Conservation (phyloP, 192 early-diverging fungal genomes). For the Coemansia sp. region DNA sequence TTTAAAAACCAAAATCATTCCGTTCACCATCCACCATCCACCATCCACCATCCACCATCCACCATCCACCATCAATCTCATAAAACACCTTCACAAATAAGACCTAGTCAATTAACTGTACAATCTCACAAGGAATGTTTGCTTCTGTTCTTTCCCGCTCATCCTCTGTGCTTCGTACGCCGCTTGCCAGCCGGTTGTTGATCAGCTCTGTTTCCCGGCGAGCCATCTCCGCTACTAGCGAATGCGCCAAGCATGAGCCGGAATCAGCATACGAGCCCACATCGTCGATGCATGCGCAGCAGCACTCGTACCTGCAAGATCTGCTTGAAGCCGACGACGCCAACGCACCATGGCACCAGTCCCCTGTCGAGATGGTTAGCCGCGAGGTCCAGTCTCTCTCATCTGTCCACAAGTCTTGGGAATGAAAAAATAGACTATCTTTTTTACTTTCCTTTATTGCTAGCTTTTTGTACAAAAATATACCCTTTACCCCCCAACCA, state of each 20-base stretch:
- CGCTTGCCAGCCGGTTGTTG: not conserved
- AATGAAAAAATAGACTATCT: not conserved
- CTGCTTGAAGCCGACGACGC: conserved; percentile 47
- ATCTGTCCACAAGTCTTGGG: conserved; percentile 35
- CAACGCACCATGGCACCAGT: conserved; percentile 47
- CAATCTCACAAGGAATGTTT: conserved; percentile 10
- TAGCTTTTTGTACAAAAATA: conserved; percentile 11
- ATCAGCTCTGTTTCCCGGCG: conserved; percentile 6
- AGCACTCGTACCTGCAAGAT: conserved; percentile 35
- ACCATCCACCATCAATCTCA: too few species aligned
- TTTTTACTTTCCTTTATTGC: not conserved
- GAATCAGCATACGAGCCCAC: conserved; percentile 17
- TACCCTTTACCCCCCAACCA: too few species aligned
- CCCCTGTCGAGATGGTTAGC: conserved; percentile 44
- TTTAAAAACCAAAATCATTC: too few species aligned
- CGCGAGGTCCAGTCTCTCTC: conserved; percentile 40
- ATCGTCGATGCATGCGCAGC: not conserved
- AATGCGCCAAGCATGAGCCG: conserved; percentile 15
- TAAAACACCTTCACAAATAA: too few species aligned
- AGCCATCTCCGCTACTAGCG: conserved; percentile 9
- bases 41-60: too few species aligned
- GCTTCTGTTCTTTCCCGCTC: not conserved
- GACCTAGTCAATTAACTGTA: too few species aligned
- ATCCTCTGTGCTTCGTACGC: not conserved
- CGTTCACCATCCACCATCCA: too few species aligned